Evolutionary conservation across 2,329 filamentous ascomycete species (phyloP).

Genomic region (Aspergillus quadricinctus): DNA sequence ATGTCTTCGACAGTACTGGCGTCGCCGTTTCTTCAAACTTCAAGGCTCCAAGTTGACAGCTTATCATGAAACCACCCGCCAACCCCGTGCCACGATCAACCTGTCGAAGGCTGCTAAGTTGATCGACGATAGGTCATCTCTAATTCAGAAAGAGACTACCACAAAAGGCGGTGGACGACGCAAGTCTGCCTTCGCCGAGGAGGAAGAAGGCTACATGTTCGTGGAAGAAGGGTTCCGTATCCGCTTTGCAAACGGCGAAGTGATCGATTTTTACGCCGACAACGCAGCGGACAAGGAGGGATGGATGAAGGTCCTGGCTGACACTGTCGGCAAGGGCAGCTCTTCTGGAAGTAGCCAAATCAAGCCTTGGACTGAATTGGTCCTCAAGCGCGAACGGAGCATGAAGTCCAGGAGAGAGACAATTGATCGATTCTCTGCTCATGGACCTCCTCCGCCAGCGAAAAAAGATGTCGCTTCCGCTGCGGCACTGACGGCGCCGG

Average conservation of each 20-base stretch:
- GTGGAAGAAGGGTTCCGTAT: slow-evolving; percentile 99
- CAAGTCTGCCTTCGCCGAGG: slow-evolving; percentile 93
- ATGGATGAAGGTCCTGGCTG: slow-evolving; percentile 86
- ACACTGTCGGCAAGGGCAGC: slow-evolving; percentile 59
- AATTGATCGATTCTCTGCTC: slow-evolving; percentile 21
- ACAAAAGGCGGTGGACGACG: slow-evolving; percentile 74
- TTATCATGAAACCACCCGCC: slow-evolving; percentile 90
- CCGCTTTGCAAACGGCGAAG: slow-evolving; percentile 94
- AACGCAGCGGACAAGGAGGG: slow-evolving; percentile 80
- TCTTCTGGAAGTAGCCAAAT: slow-evolving; percentile 38
- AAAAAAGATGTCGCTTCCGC: slow-evolving; percentile 21
- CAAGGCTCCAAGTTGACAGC: slow-evolving; percentile 87
- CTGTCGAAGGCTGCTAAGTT: slow-evolving; percentile 86
- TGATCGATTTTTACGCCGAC: slow-evolving; percentile 98
- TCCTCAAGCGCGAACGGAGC: slow-evolving; percentile 47
- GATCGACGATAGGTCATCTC: slow-evolving; percentile 81
- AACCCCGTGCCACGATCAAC: slow-evolving; percentile 95
- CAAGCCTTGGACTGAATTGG: slow-evolving; percentile 60
- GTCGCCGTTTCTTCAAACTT: slow-evolving; percentile 94
- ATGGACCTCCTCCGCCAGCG: slow-evolving; percentile 18
- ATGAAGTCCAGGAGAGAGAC: slow-evolving; percentile 29
- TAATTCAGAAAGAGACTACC: slow-evolving; percentile 78
- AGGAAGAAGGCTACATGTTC: slow-evolving; percentile 99
- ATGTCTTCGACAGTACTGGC: slow-evolving; percentile 70
- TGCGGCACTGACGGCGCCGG: slow-evolving; percentile 24